Evolutionary conservation across 495 filamentous ascomycete genomes (phyloP).

Genomic region (Hypoxylon cercidicola): DNA sequence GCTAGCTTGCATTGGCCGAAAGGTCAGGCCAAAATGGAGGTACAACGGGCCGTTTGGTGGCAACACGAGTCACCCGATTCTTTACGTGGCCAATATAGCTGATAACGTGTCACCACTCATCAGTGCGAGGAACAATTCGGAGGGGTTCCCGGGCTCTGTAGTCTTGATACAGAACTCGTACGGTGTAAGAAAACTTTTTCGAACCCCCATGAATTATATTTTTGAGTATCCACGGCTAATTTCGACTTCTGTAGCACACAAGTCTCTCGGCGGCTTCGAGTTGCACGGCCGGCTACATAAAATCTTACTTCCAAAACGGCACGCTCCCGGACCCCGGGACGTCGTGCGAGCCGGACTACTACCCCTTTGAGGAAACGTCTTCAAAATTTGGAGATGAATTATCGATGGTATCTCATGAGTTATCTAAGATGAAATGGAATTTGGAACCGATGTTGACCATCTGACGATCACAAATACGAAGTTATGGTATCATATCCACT

Average conservation of each 20-base stretch:
- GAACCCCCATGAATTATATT: not conserved
- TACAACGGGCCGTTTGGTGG: slow-evolving; percentile 58
- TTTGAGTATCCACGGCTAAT: slow-evolving; percentile 1
- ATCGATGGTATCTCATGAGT: slow-evolving; percentile 20
- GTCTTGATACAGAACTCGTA: slow-evolving; percentile 66
- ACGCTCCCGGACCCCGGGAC: slow-evolving; percentile 44
- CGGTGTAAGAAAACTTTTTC: slow-evolving; percentile 46
- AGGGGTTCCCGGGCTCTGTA: slow-evolving; percentile 60
- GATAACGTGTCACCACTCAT: slow-evolving; percentile 67
- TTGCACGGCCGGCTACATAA: slow-evolving; percentile 50
- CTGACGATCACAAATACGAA: slow-evolving; percentile 2
- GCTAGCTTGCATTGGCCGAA: slow-evolving; percentile 68
- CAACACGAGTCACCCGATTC: slow-evolving; percentile 64
- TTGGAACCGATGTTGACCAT: slow-evolving; percentile 6
- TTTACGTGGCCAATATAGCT: slow-evolving; percentile 64
- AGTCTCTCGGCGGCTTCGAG: slow-evolving; percentile 47
- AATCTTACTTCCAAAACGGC: slow-evolving; percentile 51
- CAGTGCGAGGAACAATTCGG: slow-evolving; percentile 61
- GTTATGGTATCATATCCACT: not conserved
- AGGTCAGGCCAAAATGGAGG: slow-evolving; percentile 66
- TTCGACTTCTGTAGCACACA: slow-evolving; percentile 44
- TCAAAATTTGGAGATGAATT: slow-evolving; percentile 16
- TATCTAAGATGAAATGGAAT: slow-evolving; percentile 24
- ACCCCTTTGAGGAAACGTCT: slow-evolving; percentile 32
- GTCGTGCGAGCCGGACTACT: slow-evolving; percentile 47